Conservation (phyloP, 2,329 filamentous ascomycete genomes). For the Cryphonectria radicalis region DNA sequence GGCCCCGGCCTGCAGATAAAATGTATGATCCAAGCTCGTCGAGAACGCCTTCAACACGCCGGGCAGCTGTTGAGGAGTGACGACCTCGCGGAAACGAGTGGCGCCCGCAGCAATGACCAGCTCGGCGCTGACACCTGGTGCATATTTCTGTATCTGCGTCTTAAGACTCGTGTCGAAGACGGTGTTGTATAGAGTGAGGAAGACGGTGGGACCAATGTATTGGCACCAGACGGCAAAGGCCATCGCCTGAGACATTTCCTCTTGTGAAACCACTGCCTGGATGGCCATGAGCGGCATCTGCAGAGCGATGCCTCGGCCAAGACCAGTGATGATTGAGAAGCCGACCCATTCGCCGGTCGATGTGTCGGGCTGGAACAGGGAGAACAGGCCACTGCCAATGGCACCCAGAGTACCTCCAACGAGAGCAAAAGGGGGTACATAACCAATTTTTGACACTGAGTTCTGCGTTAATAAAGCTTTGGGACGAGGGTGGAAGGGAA, state of each 20-base stretch:
- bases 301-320: conserved; percentile 35
- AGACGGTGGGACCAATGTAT: conserved; percentile 22
- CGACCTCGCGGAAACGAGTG: conserved; percentile 41
- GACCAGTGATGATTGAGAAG: conserved; percentile 35
- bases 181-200: conserved; percentile 31
- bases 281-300: conserved; percentile 31
- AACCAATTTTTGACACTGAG: background rate
- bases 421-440: background rate
- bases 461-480: background rate
- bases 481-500: background rate
- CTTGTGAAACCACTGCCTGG: conserved; percentile 19
- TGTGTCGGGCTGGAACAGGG: conserved; percentile 30
- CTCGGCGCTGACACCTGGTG: conserved; percentile 34
- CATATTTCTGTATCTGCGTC: background rate
- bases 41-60: conserved; percentile 48
- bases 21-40: conserved; percentile 39
- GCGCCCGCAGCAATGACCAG: conserved; percentile 49
- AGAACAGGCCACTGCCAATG: conserved; percentile 27
- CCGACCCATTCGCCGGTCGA: conserved; percentile 31
- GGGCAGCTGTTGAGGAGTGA: conserved; percentile 38
- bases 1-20: conserved; percentile 31
- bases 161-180: conserved; percentile 36
- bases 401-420: background rate
- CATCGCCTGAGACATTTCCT: conserved; percentile 20
- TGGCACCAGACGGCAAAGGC: conserved; percentile 23